Evolutionary conservation across 805 yeast genomes (phyloP), one percentile per base, ranked within the genome.

Genomic region (Lachancea meyersii): DNA sequence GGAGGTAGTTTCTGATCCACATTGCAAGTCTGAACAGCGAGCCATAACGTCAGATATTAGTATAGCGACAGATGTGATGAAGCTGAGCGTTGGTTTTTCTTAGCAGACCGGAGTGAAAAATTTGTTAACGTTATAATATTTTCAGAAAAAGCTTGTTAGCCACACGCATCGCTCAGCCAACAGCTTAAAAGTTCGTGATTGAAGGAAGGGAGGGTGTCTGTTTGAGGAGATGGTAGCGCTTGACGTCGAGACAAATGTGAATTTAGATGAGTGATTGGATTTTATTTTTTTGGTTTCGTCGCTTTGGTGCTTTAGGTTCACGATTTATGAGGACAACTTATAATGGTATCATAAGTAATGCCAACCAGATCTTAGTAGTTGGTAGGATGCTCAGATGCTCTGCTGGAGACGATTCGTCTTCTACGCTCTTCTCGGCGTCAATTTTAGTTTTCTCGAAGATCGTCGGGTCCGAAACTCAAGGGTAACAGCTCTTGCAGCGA

Each of bases 1-100:
- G 17, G 94, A 82, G 3, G 69, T 69, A 11, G 96, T 88, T 28
- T 72, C 75, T 54, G 87, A 88, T 17, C 93, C 93, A 69, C 98
- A 93, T 53, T 78, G 85, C 17, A 85, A 77, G 19, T 95, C 84
- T 9, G 85, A 69, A 65, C 97, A 91, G 38, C 52, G 53, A n/a
- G 44, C 23, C 17, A 36, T 24, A 10, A 28, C 34, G 26, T 14
- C 34, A 28, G 39, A 26, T 40, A 46, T 42, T 18, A n/a, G 18
- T 31, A 20, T 13, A 6, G 28, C 13, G 13, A 26, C 28, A 10
- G 13, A 6, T 11, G 37, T 34, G 11, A 17, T 11, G 4, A 16
- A 17, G 26, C 16, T 22, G 3, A 20, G 5, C 26, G 13, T 23
- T 34, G 27, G 6, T 20, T 17, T 19, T 21, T 20, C 26, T 19